Evolutionary conservation across 768 basidiomycete genomes (phyloP).

Genomic region (Melanogaster broomeanus): DNA sequence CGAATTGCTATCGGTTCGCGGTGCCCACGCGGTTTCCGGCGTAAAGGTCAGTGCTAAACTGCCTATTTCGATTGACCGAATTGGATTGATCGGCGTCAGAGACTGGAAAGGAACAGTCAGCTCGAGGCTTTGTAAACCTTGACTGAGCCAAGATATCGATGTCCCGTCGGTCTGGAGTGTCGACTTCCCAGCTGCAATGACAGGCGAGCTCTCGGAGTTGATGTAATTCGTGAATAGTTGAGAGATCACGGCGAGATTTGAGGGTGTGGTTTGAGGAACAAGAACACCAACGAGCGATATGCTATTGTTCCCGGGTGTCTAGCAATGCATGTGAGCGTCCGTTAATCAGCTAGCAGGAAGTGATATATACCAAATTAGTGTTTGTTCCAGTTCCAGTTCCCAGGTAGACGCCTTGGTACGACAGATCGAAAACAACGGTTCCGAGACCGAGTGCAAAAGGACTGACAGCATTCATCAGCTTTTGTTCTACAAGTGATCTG

Average conservation of each 20-base stretch:
- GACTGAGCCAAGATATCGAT: slow-evolving; percentile 65
- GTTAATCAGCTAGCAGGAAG: not conserved
- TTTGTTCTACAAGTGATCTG: not conserved
- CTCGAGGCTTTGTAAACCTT: slow-evolving; percentile 56
- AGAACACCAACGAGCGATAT: slow-evolving; percentile 61
- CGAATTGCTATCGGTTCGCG: slow-evolving; percentile 55
- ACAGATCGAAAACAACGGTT: slow-evolving; percentile 61
- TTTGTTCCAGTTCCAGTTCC: slow-evolving; percentile 56
- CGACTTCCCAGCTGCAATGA: slow-evolving; percentile 60
- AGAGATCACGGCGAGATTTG: slow-evolving; percentile 52
- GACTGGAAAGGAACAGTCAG: slow-evolving; percentile 64
- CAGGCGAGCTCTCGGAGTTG: slow-evolving; percentile 59
- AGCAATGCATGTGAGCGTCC: slow-evolving; percentile 1
- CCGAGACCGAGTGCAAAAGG: slow-evolving; percentile 73
- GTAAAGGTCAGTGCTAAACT: slow-evolving; percentile 59
- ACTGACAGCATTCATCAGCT: slow-evolving; percentile 31
- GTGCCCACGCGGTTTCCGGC: slow-evolving; percentile 54
- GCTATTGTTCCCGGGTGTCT: slow-evolving; percentile 57
- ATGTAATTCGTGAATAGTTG: slow-evolving; percentile 71
- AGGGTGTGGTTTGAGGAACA: slow-evolving; percentile 48
- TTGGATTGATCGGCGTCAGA: slow-evolving; percentile 55
- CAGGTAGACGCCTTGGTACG: slow-evolving; percentile 56
- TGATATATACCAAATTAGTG: slow-evolving; percentile 49
- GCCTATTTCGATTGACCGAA: slow-evolving; percentile 63
- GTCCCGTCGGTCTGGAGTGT: slow-evolving; percentile 58